These are phyloP conservation scores for Debaryomycetaceae sp. DNA, from an alignment of 1,139 yeast species.

Conservation along the genomic window DNA sequence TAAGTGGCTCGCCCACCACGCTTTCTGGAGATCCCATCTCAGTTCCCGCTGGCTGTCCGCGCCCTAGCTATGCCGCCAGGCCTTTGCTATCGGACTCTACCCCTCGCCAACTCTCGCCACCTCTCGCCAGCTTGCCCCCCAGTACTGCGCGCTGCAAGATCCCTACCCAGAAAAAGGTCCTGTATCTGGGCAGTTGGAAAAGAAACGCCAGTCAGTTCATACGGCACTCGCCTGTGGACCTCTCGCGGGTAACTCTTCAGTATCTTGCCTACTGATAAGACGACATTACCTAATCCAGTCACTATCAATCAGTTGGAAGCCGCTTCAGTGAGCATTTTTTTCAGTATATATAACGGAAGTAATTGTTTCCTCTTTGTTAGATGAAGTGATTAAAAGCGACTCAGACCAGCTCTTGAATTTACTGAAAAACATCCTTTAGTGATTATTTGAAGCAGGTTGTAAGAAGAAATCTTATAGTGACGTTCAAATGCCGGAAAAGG, in stretches of 20 bases:
- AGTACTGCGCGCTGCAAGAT: too few relatives aligned
- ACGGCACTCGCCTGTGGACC: background rate
- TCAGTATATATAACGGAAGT: background rate
- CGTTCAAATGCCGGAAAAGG: conserved; percentile 38
- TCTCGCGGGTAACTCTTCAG: background rate
- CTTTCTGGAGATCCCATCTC: too few relatives aligned
- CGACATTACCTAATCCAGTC: background rate
- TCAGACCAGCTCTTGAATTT: too few relatives aligned
- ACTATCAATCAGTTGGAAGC: background rate
- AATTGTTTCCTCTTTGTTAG: background rate
- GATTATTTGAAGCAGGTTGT: background rate
- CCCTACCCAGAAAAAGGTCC: too few relatives aligned
- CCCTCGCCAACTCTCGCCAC: too few relatives aligned
- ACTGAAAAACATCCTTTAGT: background rate
- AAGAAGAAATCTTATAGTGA: background rate
- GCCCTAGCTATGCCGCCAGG: too few relatives aligned
- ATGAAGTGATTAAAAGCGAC: too few relatives aligned
- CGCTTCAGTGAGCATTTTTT: background rate
- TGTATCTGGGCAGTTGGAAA: too few relatives aligned
- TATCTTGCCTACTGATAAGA: background rate
- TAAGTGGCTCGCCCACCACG: too few relatives aligned
- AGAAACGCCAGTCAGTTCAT: background rate
- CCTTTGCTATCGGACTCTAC: too few relatives aligned
- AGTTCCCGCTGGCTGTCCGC: too few relatives aligned
- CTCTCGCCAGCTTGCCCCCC: too few relatives aligned